Percentiles rank a stretch among this genome's conserved stretches.
Conservation (phyloP, 1,284 basidiomycete species). For the Cryptococcus sp. region DNA sequence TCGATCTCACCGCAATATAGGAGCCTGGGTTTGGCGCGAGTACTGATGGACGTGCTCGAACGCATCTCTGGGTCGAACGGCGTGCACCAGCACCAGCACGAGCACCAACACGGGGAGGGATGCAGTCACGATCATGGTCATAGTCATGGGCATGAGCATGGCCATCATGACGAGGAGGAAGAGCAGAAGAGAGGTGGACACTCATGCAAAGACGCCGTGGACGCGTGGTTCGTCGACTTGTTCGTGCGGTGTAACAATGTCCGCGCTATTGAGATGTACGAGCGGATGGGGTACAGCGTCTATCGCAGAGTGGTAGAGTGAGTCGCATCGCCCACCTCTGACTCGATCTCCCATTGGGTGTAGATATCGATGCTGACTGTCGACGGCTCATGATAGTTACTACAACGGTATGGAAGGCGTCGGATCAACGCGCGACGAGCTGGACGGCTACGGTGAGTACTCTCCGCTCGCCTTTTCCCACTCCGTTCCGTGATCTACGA, state of each 20-base stretch:
- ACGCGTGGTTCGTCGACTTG: slow-evolving; percentile 53
- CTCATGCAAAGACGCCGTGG: slow-evolving; percentile 34
- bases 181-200: neutral
- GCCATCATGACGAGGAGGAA: slow-evolving; percentile 1
- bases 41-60: slow-evolving; percentile 51
- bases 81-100: neutral
- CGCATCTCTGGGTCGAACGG: slow-evolving; percentile 23
- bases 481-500: neutral
- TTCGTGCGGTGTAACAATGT: slow-evolving; percentile 54
- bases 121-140: slow-evolving; percentile 10
- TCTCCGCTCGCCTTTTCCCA: neutral
- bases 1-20: slow-evolving; percentile 49
- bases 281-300: slow-evolving; percentile 53
- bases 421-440: slow-evolving; percentile 47
- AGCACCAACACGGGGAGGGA: slow-evolving; percentile 1
- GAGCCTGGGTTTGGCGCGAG: slow-evolving; percentile 47
- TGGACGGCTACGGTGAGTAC: slow-evolving; percentile 49
- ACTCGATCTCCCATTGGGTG: neutral
- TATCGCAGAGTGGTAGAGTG: slow-evolving; percentile 53
- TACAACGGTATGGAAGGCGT: slow-evolving; percentile 52
- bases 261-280: slow-evolving; percentile 53
- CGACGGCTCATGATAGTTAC: slow-evolving; percentile 34
- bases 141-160: slow-evolving; percentile 8
- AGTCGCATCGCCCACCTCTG: slow-evolving; percentile 19
- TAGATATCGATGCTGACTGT: neutral